Evolutionary conservation across 169 alveolate genomes (phyloP), one percentile per base, ranked within the genome.

Genomic region (Eimeria acervulina): DNA sequence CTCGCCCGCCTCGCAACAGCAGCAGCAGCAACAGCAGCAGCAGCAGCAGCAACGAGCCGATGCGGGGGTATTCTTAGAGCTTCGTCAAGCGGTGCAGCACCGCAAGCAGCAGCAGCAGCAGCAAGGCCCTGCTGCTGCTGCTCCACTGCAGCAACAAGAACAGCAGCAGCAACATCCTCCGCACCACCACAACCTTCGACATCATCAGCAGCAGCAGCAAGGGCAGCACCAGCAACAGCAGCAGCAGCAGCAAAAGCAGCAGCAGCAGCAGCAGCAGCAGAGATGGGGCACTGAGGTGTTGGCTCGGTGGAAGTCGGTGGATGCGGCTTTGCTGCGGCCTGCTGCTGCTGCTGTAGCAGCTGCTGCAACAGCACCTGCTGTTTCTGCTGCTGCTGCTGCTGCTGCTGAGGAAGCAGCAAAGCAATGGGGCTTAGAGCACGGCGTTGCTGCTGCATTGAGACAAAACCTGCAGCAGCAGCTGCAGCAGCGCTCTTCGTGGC

Each of bases 221-320:
- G 19, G 12, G 19, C 55, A 47, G 19, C 55, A 47, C 55, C 40
- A 26, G 83, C 83, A 72, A 42, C 83, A 72, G 33, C 47, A 28
- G 47, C 83, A 28, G 47, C 52, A 72, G 44, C 52, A 72, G 44
- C 28, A 72, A 42, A 3, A n/a, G 47, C 83, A 72, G 83, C 83
- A 72, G 83, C 83, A 72, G 44, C 83, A 72, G 83, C 83, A 28
- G 83, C 83, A 17, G 42, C 83, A n/a, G 83, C 83, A 72, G 83
- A 13, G 83, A 72, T 72, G 83, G 83, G 42, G 42, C 21, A 2
- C 83, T 13, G 52, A 72, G 2, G 26, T 72, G 83, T 38, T 72
- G 44, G 7, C 47, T 38, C 83, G 83, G 6, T 72, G 40, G 83
- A n/a, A 63, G 74, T 10, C 74, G 5, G 74, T 19, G 5, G n/a